Evolutionary conservation across 1,284 basidiomycete genomes (phyloP), one percentile per base, ranked within the genome.

Genomic region (Butyriboletus regius): DNA sequence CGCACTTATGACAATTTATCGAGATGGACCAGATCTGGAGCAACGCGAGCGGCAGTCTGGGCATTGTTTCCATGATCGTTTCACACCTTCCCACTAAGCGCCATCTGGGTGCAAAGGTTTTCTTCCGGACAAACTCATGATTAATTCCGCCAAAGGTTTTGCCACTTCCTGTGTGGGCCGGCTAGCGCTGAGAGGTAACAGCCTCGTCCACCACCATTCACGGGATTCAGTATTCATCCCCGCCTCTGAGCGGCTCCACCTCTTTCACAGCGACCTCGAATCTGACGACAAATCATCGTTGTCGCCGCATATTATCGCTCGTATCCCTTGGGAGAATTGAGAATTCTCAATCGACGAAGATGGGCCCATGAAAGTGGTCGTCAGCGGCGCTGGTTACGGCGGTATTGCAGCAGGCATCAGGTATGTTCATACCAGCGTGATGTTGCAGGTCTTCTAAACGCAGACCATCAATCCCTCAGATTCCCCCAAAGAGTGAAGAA

Each of bases 261-360:
- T 17, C 12, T 28, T 18, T 4, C 17, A 10, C 12, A 42, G 2
- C 17, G 15, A 17, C 9, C 10, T 24, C 9, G 24, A 17, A 17
- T 7, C 35, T 10, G 17, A 17, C 26, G 20, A 6, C 2, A 14
- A 4, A 8, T 3, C 14, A 43, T 50, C 37, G 31, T 34, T 18
- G 12, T 34, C 20, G 20, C 31, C 12, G 10, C 17, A 1, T 15
- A 29, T 20, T 14, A 28, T 8, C 26, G 14, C 5, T 13, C 3
- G 9, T 48, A 34, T 36, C 12, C 37, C 1, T 35, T 60, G 20
- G 59, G 57, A 5, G 46, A 53, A 36, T 60, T 61, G n/a, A n/a
- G n/a, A n/a, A n/a, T n/a, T n/a, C 20, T 20, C 20, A 20, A 20
- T 20, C 20, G 20, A 20, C 20, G 20, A 20, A 20, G 20, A 20